Evolutionary conservation across 1,139 yeast genomes (phyloP), one percentile per base, ranked within the genome.

Genomic region (Saccharomyces uvarum): DNA sequence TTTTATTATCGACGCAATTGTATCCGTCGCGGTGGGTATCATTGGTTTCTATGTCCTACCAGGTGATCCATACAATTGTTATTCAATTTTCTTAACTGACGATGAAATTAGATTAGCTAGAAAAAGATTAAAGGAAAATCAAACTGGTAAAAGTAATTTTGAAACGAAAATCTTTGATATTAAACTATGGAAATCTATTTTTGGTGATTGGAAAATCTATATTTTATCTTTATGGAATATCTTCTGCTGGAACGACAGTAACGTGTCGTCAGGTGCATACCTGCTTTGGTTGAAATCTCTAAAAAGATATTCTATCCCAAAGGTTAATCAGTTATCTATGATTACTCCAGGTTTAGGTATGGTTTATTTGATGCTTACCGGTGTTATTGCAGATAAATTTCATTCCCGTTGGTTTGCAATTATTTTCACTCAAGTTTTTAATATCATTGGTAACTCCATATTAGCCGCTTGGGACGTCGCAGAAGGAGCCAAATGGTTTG

Each of bases 1-100:
- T 70, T 85, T 82, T 64, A 78, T 86, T 56, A 77, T 85, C 59
- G 89, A 85, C 67, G 86, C 85, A 7, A 68, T 81, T 50, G 74
- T 84, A 46, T 80, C 89, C 2, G 63, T 84, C 32, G 79, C 74
- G 2, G 81, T 86, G 53, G 89, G 86, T 13, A 28, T 85, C 24
- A 69, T 82, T 57, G 91, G 90, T 0, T 76, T 82, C 61, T 78
- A 80, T 63, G 62, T 77, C 61, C 73, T 84, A 59, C 93, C 93
- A 2, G 91, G 89, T 50, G 83, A 86, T 38, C 93, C 93, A 19
- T 70, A 74, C 56, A 76, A 78, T 53, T 80, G 84, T 61, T 78
- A 79, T 67, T 77, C 83, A 49, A 74, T 80, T 57, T 79, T 78
- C 66, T 73, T 81, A 58, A 69, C 78, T 5, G 83, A 81, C 57